These are phyloP conservation scores for Rhodamnia rubescens DNA, from an alignment of 345 rosid genomes.

Conservation along the genomic window DNA sequence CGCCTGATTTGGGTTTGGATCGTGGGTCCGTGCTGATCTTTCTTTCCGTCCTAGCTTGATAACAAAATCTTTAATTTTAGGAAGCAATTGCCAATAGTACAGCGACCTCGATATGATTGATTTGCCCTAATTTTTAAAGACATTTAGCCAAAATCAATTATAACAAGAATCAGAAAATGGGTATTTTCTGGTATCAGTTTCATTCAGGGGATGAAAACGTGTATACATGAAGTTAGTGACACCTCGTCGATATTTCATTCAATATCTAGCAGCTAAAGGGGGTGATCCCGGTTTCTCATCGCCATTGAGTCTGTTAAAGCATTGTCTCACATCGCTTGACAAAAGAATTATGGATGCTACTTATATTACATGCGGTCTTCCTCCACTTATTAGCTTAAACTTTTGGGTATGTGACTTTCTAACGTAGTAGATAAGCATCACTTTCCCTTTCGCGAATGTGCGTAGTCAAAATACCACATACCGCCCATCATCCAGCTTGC, in stretches of 20 bases:
- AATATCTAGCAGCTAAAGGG: neutral
- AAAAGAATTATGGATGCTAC: too few species aligned
- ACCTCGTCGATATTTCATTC: neutral
- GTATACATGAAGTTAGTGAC: neutral
- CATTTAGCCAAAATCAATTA: neutral
- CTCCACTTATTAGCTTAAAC: too few species aligned
- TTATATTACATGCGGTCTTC: too few species aligned
- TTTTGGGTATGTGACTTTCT: too few species aligned
- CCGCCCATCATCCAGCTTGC: too few species aligned
- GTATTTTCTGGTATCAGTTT: too few species aligned
- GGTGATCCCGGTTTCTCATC: neutral
- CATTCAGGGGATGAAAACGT: neutral
- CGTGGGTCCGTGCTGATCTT: neutral
- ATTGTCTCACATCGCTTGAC: too few species aligned
- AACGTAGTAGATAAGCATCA: too few species aligned
- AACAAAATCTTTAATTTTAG: neutral
- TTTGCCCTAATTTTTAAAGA: neutral
- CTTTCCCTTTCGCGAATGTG: too few species aligned
- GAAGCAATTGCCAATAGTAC: too few species aligned
- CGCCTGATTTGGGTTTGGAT: neutral
- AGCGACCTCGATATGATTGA: neutral
- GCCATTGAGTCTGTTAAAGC: neutral
- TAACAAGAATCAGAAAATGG: neutral
- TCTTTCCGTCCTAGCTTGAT: neutral
- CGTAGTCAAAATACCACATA: too few species aligned